Evolutionary conservation across 345 rosid genomes (phyloP), one percentile per base, ranked within the genome.

Genomic region (Trapa incisa): DNA sequence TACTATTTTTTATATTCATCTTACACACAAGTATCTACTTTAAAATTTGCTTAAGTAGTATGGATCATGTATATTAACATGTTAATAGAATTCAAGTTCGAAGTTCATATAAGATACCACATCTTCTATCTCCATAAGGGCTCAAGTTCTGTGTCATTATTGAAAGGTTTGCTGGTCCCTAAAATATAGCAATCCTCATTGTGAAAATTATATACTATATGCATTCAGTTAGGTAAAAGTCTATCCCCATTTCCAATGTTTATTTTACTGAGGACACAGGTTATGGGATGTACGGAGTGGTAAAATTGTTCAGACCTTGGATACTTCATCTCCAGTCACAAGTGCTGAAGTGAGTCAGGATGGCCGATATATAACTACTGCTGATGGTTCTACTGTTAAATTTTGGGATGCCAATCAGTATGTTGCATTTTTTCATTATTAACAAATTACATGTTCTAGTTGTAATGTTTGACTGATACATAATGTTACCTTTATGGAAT

Each of bases 361-460:
- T 78, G 96, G 96, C 60, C 87, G 92, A 38, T 90, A 87, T 75
- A 93, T 93, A 71, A 93, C 97, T 11, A 93, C 97, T 64, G 92
- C 95, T 58, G 96, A 93, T 70, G 98, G 96, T 57, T 85, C 94
- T 43, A 87, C 87, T 35, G 92, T 93, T 73, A 90, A 93, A 77
- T 93, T 93, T 72, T 93, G 98, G 97, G 97, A 93, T 79, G 91
- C 98, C 61, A 93, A 86, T 76, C 95, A 88, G 98, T 93, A 82
- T 79, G 97, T 81, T 70, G 64, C 66, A 33, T 53, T 70, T 62
- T 41, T 41, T 17, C 37, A 47, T 60, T 8, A 38, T 64, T 5
- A 3, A 67, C 54, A 62, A 50, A 42, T 32, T n/a, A 41, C 37
- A 14, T 56, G 52, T 56, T 47, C 52, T 1, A 61, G 45, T 65